phyloP scores from a whole-genome alignment of 139 green algal genomes.

The Haematococcus sp. region DNA sequence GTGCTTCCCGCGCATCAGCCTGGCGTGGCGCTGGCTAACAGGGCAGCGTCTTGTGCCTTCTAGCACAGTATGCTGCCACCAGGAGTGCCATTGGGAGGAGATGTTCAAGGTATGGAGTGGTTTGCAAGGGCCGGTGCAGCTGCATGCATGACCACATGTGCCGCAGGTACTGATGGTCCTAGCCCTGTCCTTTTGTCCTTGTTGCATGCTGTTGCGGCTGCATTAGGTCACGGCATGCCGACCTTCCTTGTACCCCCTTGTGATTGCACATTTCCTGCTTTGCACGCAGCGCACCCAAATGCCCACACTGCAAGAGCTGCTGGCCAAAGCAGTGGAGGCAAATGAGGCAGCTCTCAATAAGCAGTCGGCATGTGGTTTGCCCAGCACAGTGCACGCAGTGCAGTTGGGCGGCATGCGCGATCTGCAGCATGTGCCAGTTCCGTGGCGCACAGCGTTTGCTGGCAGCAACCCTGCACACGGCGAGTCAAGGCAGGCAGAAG shows the following conservation, averaged over 20 bases:
- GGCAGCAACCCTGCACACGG: no score
- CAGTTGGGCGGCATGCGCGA: not conserved
- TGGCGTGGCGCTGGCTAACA: not conserved
- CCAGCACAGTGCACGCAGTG: not conserved
- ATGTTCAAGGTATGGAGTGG: slow-evolving; percentile 1
- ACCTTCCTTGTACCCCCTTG: no score
- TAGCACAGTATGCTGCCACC: slow-evolving; percentile 5
- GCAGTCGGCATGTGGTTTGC: not conserved
- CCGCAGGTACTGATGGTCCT: no score
- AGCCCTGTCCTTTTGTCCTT: no score
- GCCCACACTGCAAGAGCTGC: not conserved
- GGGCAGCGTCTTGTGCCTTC: not conserved
- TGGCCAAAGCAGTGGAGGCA: slow-evolving; percentile 3
- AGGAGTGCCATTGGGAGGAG: slow-evolving; percentile 14
- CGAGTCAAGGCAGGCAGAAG: no score
- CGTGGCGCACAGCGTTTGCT: no score
- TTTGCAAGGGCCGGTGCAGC: no score
- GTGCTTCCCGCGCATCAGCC: not conserved
- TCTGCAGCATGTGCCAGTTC: no score
- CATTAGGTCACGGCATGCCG: no score
- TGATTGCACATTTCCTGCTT: no score
- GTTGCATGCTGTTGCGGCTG: no score
- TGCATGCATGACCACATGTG: not conserved
- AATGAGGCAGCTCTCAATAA: not conserved
- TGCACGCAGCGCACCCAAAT: not conserved